A percentile compares a stretch with the other conserved stretches of the same genome.
Conservation (phyloP, 2,329 filamentous ascomycete species). For the Epichloe aotearoae region DNA sequence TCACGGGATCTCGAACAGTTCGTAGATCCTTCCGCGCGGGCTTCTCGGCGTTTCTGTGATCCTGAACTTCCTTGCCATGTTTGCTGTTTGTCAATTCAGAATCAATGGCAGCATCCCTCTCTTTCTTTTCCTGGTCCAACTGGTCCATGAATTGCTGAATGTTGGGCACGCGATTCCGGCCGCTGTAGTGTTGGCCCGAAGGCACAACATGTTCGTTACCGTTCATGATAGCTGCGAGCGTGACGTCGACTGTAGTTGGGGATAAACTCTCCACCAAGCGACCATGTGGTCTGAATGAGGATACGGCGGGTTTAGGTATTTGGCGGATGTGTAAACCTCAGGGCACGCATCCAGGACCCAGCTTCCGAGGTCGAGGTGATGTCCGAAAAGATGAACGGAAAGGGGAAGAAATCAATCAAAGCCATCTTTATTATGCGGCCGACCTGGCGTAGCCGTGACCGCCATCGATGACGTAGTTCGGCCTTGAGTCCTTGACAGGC, state of each 20-base stretch:
- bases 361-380: not conserved
- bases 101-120: slow-evolving; percentile 61
- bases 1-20: slow-evolving; percentile 74
- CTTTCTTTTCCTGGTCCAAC: slow-evolving; percentile 66
- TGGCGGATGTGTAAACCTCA: not conserved
- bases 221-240: slow-evolving; percentile 18
- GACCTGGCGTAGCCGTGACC: not conserved
- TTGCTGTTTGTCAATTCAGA: slow-evolving; percentile 30
- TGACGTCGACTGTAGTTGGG: too few species aligned
- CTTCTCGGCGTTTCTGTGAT: slow-evolving; percentile 28
- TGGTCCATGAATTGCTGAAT: slow-evolving; percentile 71
- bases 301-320: not conserved
- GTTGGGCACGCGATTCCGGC: slow-evolving; percentile 71
- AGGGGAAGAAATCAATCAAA: not conserved
- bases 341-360: not conserved
- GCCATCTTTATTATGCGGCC: too few species aligned
- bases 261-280: too few species aligned
- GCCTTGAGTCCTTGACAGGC: too few species aligned
- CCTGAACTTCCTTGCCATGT: slow-evolving; percentile 22
- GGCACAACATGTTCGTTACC: slow-evolving; percentile 28
- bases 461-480: slow-evolving; percentile 2
- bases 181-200: slow-evolving; percentile 62
- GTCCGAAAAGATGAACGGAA: not conserved
- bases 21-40: slow-evolving; percentile 42
- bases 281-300: not conserved